Percentiles rank a stretch among this genome's conserved stretches.
Evolutionary conservation across 2,329 filamentous ascomycete genomes (phyloP).

Genomic region (Parastagonospora avenae): DNA sequence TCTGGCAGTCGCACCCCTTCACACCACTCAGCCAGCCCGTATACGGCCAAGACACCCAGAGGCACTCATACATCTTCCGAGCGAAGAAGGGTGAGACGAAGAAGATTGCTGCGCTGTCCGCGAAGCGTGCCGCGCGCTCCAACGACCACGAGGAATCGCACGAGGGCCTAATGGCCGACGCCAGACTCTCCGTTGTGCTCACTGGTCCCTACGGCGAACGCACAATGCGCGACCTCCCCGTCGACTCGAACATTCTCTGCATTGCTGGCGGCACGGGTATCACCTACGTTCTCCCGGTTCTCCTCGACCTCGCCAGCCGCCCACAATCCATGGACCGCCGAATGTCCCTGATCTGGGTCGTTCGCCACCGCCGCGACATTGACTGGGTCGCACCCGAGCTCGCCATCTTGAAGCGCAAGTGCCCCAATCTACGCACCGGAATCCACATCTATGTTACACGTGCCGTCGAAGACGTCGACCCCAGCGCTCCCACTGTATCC

Average conservation of each 20-base stretch:
- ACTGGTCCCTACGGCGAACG: slow-evolving; percentile 43
- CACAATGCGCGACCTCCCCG: slow-evolving; percentile 27
- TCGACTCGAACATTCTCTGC: slow-evolving; percentile 39
- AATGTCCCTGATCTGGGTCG: slow-evolving; percentile 43
- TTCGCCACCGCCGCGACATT: slow-evolving; percentile 40
- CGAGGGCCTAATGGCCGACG: slow-evolving; percentile 27
- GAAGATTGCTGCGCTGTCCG: slow-evolving; percentile 39
- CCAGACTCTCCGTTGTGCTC: slow-evolving; percentile 38
- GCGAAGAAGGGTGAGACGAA: slow-evolving; percentile 41
- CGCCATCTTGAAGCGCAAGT: slow-evolving; percentile 33
- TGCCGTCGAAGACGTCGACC: slow-evolving; percentile 26
- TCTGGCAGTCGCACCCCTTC: slow-evolving; percentile 77
- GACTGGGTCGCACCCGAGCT: slow-evolving; percentile 45
- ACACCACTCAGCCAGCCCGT: slow-evolving; percentile 44
- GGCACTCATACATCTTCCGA: slow-evolving; percentile 44
- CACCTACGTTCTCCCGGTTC: slow-evolving; percentile 44
- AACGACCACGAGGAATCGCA: slow-evolving; percentile 26
- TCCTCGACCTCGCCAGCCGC: slow-evolving; percentile 33
- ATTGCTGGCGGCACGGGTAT: slow-evolving; percentile 47
- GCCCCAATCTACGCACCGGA: slow-evolving; percentile 26
- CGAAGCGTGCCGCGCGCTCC: slow-evolving; percentile 27
- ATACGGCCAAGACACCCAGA: slow-evolving; percentile 28
- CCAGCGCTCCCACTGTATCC: slow-evolving; percentile 15
- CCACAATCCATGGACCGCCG: slow-evolving; percentile 30
- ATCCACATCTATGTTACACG: slow-evolving; percentile 44